Evolutionary conservation across 192 early-diverging fungal genomes (phyloP).

Genomic region (Pecoramyces ruminantium): DNA sequence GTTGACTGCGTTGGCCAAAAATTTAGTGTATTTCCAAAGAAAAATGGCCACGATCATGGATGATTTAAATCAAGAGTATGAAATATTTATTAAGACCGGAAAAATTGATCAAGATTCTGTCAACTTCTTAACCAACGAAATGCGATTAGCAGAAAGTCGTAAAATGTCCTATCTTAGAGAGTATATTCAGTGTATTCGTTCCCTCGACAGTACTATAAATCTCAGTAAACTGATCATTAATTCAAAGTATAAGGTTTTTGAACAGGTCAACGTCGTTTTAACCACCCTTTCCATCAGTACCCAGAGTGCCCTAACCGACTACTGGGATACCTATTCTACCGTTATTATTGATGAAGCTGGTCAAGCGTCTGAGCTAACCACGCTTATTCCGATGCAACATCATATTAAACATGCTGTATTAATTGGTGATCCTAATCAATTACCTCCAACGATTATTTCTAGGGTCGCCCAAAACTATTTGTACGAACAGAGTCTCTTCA

Average conservation of each 20-base stretch:
- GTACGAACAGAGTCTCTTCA: slow-evolving; percentile 83
- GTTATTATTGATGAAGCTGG: slow-evolving; percentile 96
- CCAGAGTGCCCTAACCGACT: slow-evolving; percentile 53
- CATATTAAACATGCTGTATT: slow-evolving; percentile 64
- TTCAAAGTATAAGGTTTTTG: slow-evolving; percentile 46
- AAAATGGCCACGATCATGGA: slow-evolving; percentile 4
- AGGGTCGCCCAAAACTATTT: slow-evolving; percentile 35
- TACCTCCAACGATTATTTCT: slow-evolving; percentile 81
- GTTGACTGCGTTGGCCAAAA: neutral
- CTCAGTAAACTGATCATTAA: neutral
- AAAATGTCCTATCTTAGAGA: neutral
- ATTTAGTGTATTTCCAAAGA: neutral
- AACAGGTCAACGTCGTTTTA: slow-evolving; percentile 65
- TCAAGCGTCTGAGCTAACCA: slow-evolving; percentile 73
- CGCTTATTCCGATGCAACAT: slow-evolving; percentile 75
- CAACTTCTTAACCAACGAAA: slow-evolving; percentile 15
- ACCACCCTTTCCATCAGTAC: slow-evolving; percentile 74
- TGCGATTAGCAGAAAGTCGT: neutral
- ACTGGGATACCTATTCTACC: slow-evolving; percentile 36
- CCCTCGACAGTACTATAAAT: neutral
- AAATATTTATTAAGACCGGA: neutral
- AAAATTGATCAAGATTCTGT: slow-evolving; percentile 6
- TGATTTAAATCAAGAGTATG: slow-evolving; percentile 6
- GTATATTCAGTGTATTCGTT: neutral
- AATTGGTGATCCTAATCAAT: slow-evolving; percentile 87